phyloP scores from a whole-genome alignment of 495 filamentous ascomycete genomes.

The Neurospora sp. region DNA sequence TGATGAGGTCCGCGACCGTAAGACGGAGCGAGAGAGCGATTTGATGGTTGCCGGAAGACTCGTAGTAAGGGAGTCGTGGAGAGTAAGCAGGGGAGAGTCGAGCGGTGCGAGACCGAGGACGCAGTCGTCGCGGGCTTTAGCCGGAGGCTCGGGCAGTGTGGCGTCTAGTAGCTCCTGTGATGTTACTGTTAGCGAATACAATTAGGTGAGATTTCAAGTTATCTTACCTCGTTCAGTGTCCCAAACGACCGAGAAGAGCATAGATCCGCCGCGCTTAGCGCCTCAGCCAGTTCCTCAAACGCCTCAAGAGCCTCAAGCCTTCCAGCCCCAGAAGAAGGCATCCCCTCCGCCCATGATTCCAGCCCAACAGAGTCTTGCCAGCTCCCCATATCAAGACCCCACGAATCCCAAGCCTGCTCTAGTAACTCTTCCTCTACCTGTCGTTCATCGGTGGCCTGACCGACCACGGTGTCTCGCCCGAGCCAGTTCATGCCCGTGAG shows the following conservation, averaged over 20 bases:
- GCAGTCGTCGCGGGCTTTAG: conserved; percentile 53
- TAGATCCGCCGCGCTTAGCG: conserved; percentile 43
- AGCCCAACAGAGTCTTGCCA: conserved; percentile 26
- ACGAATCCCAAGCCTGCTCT: conserved; percentile 43
- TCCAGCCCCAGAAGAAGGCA: conserved; percentile 3
- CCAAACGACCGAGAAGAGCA: conserved; percentile 30
- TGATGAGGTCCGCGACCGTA: conserved; percentile 10
- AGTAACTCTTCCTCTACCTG: conserved; percentile 42
- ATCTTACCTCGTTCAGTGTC: conserved; percentile 28
- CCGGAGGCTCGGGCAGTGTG: conserved; percentile 46
- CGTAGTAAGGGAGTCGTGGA: conserved; percentile 14
- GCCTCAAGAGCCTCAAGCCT: conserved; percentile 20
- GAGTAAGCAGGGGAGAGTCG: conserved; percentile 30
- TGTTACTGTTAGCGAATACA: not conserved
- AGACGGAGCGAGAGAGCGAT: conserved; percentile 22
- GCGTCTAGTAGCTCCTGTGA: conserved; percentile 47
- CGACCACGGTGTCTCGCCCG: conserved; percentile 39
- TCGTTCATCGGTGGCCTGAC: conserved; percentile 6
- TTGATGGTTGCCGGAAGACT: conserved; percentile 23
- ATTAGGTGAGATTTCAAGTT: not conserved
- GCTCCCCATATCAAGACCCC: conserved; percentile 43
- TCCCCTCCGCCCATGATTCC: conserved; percentile 17
- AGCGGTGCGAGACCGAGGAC: conserved; percentile 52
- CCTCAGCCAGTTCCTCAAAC: conserved; percentile 22
- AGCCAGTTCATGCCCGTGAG: conserved; percentile 67